phyloP scores from a whole-genome alignment of 306 rosid genomes.

The Lathyrus sativus region DNA sequence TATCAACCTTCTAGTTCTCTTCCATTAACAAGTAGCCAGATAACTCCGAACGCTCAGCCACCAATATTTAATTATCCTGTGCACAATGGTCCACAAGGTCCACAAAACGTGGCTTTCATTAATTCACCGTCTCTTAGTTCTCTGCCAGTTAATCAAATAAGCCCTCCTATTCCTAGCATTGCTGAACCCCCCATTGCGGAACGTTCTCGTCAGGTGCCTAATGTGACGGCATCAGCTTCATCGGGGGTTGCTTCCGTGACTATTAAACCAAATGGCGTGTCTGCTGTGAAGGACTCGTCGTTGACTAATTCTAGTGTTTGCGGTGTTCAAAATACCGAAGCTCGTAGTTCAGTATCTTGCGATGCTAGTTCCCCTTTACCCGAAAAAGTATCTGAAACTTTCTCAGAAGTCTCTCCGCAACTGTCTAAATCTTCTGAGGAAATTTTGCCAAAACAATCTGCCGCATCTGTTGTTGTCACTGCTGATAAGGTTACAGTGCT shows the following conservation, averaged over 20 bases:
- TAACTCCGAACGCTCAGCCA: slow-evolving; percentile 70
- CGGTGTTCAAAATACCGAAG: slow-evolving; percentile 52
- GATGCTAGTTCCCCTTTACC: slow-evolving; percentile 46
- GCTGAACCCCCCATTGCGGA: slow-evolving; percentile 53
- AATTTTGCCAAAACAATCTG: slow-evolving; percentile 44
- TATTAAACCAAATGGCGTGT: slow-evolving; percentile 49
- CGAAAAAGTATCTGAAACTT: slow-evolving; percentile 42
- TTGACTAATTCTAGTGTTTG: slow-evolving; percentile 43
- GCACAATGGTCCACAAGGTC: slow-evolving; percentile 64
- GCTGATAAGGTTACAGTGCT: slow-evolving; percentile 41
- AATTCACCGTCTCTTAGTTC: slow-evolving; percentile 51
- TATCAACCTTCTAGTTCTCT: slow-evolving; percentile 54
- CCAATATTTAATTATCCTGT: slow-evolving; percentile 60
- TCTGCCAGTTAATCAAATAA: slow-evolving; percentile 52
- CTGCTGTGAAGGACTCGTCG: slow-evolving; percentile 43
- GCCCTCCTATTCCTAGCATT: slow-evolving; percentile 46
- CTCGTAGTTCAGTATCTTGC: slow-evolving; percentile 46
- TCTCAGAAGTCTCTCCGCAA: slow-evolving; percentile 38
- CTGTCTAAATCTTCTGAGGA: slow-evolving; percentile 49
- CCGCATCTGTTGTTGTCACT: slow-evolving; percentile 36
- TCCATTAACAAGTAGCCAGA: slow-evolving; percentile 60
- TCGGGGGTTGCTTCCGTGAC: slow-evolving; percentile 47
- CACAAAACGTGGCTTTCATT: slow-evolving; percentile 52
- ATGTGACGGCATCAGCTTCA: slow-evolving; percentile 41
- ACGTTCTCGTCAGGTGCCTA: slow-evolving; percentile 54